Conservation (phyloP, 192 early-diverging fungal species). For the Rhizophagus prolifer region DNA sequence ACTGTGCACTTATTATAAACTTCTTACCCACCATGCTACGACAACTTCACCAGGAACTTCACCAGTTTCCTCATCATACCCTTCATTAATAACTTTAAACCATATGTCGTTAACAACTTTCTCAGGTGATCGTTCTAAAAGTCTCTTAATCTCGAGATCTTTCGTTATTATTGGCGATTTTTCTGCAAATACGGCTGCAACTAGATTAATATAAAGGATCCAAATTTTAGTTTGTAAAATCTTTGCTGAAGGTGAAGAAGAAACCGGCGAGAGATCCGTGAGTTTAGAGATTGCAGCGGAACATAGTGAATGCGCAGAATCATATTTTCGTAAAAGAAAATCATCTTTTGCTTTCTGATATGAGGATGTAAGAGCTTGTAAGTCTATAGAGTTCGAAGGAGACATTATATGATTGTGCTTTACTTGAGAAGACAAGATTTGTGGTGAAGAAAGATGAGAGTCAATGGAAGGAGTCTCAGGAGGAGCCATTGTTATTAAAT, state of each 20-base stretch:
- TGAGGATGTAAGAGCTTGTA: not conserved
- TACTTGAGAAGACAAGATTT: not conserved
- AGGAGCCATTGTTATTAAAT: too few relatives aligned
- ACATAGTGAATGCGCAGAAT: slow-evolving; percentile 33
- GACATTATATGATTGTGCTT: not conserved
- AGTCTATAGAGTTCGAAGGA: not conserved
- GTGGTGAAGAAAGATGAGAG: not conserved
- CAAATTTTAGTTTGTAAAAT: slow-evolving; percentile 42
- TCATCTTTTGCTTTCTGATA: slow-evolving; percentile 42
- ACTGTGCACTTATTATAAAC: not conserved
- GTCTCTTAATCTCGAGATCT: not conserved
- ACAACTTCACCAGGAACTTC: slow-evolving; percentile 46
- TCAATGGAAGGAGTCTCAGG: not conserved
- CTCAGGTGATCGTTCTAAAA: slow-evolving; percentile 34
- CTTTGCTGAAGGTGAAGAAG: slow-evolving; percentile 30
- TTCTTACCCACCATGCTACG: slow-evolving; percentile 38
- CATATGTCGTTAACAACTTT: slow-evolving; percentile 38
- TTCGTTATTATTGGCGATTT: slow-evolving; percentile 13
- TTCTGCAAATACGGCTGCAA: slow-evolving; percentile 42
- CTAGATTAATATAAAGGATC: slow-evolving; percentile 38
- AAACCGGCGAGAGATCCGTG: slow-evolving; percentile 7
- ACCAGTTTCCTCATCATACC: slow-evolving; percentile 40
- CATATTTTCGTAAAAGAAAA: slow-evolving; percentile 40
- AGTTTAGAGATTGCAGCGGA: slow-evolving; percentile 35
- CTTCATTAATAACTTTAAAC: slow-evolving; percentile 33